Conservation (phyloP, 306 rosid species). For the Quercus agrifolia region DNA sequence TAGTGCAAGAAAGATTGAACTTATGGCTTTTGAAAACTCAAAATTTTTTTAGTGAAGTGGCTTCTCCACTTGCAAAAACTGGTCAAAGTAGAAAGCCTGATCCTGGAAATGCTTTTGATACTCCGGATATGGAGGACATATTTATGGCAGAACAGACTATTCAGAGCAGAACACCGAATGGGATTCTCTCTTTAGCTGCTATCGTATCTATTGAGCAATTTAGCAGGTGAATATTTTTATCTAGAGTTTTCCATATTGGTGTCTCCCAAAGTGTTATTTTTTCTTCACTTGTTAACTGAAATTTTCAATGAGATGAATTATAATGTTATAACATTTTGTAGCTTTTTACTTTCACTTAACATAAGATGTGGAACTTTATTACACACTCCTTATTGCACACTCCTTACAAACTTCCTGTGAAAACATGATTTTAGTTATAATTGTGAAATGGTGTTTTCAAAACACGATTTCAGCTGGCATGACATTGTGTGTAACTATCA, state of each 20-base stretch:
- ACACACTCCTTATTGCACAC: no score
- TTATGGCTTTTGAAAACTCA: conserved; percentile 70
- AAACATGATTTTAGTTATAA: no score
- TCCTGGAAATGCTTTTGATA: conserved; percentile 36
- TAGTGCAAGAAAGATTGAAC: conserved; percentile 69
- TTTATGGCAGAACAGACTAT: conserved; percentile 72
- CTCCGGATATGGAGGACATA: conserved; percentile 61
- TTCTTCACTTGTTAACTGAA: background rate
- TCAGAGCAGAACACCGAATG: conserved; percentile 60
- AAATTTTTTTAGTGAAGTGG: conserved; percentile 67
- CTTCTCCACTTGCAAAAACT: conserved; percentile 65
- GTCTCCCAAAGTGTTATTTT: background rate
- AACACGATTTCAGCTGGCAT: no score
- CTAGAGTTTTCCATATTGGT: background rate
- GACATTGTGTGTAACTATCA: no score
- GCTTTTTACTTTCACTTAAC: background rate
- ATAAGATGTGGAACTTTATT: background rate
- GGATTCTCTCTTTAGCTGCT: conserved; percentile 82
- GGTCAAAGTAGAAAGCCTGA: conserved; percentile 55
- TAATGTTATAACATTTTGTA: no score
- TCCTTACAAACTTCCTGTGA: no score
- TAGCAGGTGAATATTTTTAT: conserved; percentile 72
- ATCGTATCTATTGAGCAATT: conserved; percentile 86
- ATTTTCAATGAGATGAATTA: no score
- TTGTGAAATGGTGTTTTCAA: no score